A percentile compares a stretch with the other conserved stretches of the same genome.
phyloP scores from a whole-genome alignment of 1,284 basidiomycete species.

The Apiotrichum veenhuisii region DNA sequence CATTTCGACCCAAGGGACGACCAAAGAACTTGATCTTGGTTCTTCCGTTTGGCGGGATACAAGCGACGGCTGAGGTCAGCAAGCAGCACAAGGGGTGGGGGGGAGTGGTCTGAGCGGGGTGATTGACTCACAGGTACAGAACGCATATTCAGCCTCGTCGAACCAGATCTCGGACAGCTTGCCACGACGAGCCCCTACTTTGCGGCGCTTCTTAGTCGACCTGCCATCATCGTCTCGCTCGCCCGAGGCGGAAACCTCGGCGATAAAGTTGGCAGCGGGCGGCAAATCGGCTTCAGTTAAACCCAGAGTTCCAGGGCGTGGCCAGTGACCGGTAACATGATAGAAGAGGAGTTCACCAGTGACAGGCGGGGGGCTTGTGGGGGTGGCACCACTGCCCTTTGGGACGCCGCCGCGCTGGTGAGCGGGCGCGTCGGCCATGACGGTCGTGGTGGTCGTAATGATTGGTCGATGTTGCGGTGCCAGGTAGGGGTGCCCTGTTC shows the following conservation, averaged over 20 bases:
- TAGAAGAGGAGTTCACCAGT: conserved; percentile 17
- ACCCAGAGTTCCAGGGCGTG: conserved; percentile 13
- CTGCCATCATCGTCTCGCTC: conserved; percentile 8
- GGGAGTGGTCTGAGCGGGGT: neutral
- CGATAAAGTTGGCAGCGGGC: neutral
- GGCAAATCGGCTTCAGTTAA: neutral
- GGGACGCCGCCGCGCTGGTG: neutral
- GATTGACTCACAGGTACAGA: conserved; percentile 23
- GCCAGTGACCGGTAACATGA: conserved; percentile 16
- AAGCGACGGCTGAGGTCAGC: conserved; percentile 16
- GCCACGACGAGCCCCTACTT: conserved; percentile 10
- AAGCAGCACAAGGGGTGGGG: neutral
- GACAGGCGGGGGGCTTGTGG: neutral
- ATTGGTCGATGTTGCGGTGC: neutral
- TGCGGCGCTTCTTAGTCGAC: conserved; percentile 23
- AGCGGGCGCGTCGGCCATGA: conserved; percentile 1
- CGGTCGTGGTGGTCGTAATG: neutral
- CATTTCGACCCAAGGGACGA: conserved; percentile 55
- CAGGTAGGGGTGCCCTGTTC: neutral
- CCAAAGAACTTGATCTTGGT: conserved; percentile 52
- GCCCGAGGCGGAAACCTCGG: neutral
- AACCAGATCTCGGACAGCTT: conserved; percentile 26
- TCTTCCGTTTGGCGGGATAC: conserved; percentile 27
- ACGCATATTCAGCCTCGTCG: conserved; percentile 20
- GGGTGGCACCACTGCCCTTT: neutral